Base-by-base conservation (phyloP, 1,284 basidiomycete genomes). In the Tilletia caries region DNA sequence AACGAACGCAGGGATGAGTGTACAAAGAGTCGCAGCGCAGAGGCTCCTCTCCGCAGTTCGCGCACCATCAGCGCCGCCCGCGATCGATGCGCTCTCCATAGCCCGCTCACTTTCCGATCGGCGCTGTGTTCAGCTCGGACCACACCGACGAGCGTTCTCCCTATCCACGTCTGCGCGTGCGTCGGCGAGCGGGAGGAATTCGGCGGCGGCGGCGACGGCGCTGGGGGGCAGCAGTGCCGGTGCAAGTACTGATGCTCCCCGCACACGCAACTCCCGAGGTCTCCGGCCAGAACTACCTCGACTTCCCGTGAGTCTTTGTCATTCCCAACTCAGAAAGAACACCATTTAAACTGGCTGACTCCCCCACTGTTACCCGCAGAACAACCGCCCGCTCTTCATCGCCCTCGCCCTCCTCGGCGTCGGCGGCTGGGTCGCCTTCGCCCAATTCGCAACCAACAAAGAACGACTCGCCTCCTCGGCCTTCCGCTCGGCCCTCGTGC, bases 381-480 rank as follows among this genome's bases (percentile, higher is more conserved):
- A 70, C 62, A 65, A 65, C 18, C 37, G 48, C 20, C 68, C 68
- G 3, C 34, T 70, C 58, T 46, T 71, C 46, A 1, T 37, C 3
- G 20, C 54, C 4, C 72, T 60, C 3, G 68, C 66, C 6, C 12
- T 70, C 4, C 27, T 67, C 8, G 62, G 71, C 0, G 44, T 76
- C 1, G 67, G 62, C 2, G 70, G 70, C 1, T 80, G 79, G 79
- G 67, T 67, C 1, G 73, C 48, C 0, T 76, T 79, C 37, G 75
- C 76, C 3, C 8, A 74, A 12, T 78, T 75, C 67, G 71, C 77
- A 3, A 80, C 76, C n/a, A 80, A 80, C 68, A 76, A 78, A 48
- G 79, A 80, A 60, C 74, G 77, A 46, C 70, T 79, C 15, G 67
- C 71, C 8, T 69, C 68, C 0, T 71, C 68, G 13, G 77, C 79